These are phyloP conservation scores for Lodderomyces metapsilosis DNA, from an alignment of 1,139 yeast species.

Conservation along the genomic window DNA sequence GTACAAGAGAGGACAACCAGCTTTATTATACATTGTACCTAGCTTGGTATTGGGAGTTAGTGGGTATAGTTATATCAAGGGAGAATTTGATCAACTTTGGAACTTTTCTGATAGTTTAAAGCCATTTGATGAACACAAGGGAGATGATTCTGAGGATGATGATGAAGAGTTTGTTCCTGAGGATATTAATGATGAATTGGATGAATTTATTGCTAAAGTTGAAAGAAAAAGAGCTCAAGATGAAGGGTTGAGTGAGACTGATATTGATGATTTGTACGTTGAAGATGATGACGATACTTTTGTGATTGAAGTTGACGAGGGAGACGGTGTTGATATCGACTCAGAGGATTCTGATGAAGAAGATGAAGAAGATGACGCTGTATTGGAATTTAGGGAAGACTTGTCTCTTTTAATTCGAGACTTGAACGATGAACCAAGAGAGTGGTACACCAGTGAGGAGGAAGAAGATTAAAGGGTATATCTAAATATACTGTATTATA, in stretches of 20 bases:
- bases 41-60: slow-evolving; percentile 12
- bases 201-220: slow-evolving; percentile 9
- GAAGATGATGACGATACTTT: slow-evolving; percentile 18
- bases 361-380: slow-evolving; percentile 10
- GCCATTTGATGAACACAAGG: slow-evolving; percentile 15
- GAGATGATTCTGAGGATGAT: slow-evolving; percentile 10
- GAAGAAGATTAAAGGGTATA: slow-evolving; percentile 5
- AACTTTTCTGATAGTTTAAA: slow-evolving; percentile 17
- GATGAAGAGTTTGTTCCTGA: slow-evolving; percentile 17
- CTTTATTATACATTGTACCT: slow-evolving; percentile 63
- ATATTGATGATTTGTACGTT: slow-evolving; percentile 17
- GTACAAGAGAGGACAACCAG: slow-evolving; percentile 60
- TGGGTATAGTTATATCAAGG: slow-evolving; percentile 16
- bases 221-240: slow-evolving; percentile 7
- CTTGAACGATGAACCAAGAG: slow-evolving; percentile 13
- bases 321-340: slow-evolving; percentile 8
- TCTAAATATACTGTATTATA: no score
- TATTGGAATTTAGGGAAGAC: slow-evolving; percentile 11
- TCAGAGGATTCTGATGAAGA: slow-evolving; percentile 1
- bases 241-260: slow-evolving; percentile 12
- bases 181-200: slow-evolving; percentile 9
- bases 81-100: slow-evolving; percentile 44
- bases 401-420: slow-evolving; percentile 15
- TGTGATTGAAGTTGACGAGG: slow-evolving; percentile 4
- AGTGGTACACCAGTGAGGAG: slow-evolving; percentile 13